Evolutionary conservation across 495 filamentous ascomycete genomes (phyloP), one percentile per base, ranked within the genome.

Genomic region (Penicillium manginii): DNA sequence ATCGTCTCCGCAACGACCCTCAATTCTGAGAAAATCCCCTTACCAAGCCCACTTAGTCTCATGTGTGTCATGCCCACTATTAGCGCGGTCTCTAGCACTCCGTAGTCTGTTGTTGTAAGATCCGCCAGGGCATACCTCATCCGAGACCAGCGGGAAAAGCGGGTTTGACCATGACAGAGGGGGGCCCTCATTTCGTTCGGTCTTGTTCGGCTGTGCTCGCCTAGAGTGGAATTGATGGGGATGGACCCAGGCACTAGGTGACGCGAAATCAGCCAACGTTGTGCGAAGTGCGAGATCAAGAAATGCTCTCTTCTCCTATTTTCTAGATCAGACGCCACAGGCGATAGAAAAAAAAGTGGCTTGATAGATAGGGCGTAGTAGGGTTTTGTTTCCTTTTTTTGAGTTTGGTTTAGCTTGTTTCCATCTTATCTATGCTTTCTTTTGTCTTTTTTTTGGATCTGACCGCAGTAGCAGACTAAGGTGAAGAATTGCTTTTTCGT

Each of bases 261-360:
- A 17, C 17, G 8, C 40, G 40, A 17, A 3, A 29, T 29, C 26
- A 29, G 26, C 15, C 23, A 15, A 39, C 19, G 4, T 4, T n/a
- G 5, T 40, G 50, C 9, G 19, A 52, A 37, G 12, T 7, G 19
- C 50, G 17, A n/a, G 29, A 51, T 51, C 49, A 37, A 51, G 18
- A 32, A 32, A 42, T 2, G 0, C 17, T 17, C 6, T 9, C 7
- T 21, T 17, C 26, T 33, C 32, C 7, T 18, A 21, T 46, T 50
- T 50, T 42, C 19, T 48, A 39, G 31, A 19, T 29, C 26, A 50
- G 54, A 57, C 54, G 54, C 54, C 54, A 46, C 43, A 57, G 31
- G 54, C 54, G 54, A 48, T 33, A 31, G 49, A 58, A 58, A 52
- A 50, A 50, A 3, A 50, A 29, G 6, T 50, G 47, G 47, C 47